phyloP scores from a whole-genome alignment of 768 basidiomycete genomes.

The Tulasnella sp. region DNA sequence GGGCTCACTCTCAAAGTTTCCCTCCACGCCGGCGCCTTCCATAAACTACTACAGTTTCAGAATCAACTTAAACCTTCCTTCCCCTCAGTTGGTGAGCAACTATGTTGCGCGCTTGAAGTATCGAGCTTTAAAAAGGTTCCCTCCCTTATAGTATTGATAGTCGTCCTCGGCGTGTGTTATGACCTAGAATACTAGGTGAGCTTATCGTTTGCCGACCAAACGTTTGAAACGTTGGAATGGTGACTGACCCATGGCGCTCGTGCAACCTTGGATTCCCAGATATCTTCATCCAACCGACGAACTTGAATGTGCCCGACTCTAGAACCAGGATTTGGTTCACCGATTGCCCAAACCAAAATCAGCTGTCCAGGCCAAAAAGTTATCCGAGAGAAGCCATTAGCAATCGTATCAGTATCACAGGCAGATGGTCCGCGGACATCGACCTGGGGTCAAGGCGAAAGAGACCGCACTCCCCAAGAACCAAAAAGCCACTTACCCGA shows the following conservation, averaged over 20 bases:
- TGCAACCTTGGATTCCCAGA: constrained; percentile 19
- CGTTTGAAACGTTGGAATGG: not conserved
- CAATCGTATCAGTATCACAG: not conserved
- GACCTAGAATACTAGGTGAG: not conserved
- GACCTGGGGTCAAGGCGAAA: not conserved
- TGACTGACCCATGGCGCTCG: constrained; percentile 17
- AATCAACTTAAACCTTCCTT: not conserved
- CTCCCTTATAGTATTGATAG: constrained; percentile 18
- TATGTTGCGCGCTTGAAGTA: constrained; percentile 12
- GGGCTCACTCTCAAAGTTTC: not conserved
- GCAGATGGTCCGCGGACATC: not conserved
- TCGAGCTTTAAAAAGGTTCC: constrained; percentile 1
- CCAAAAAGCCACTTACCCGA: not conserved
- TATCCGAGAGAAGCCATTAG: not conserved
- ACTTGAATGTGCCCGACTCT: constrained; percentile 20
- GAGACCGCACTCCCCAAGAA: not conserved
- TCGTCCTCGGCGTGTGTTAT: constrained; percentile 19
- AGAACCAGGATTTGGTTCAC: not conserved
- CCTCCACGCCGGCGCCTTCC: not conserved
- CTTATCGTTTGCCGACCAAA: not conserved
- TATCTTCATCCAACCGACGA: constrained; percentile 17
- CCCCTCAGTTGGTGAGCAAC: not conserved
- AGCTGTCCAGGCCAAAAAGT: not conserved
- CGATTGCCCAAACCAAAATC: constrained; percentile 14
- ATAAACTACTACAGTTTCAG: not conserved